Base-by-base conservation (phyloP, 345 rosid genomes). In the Citrus glauca region DNA sequence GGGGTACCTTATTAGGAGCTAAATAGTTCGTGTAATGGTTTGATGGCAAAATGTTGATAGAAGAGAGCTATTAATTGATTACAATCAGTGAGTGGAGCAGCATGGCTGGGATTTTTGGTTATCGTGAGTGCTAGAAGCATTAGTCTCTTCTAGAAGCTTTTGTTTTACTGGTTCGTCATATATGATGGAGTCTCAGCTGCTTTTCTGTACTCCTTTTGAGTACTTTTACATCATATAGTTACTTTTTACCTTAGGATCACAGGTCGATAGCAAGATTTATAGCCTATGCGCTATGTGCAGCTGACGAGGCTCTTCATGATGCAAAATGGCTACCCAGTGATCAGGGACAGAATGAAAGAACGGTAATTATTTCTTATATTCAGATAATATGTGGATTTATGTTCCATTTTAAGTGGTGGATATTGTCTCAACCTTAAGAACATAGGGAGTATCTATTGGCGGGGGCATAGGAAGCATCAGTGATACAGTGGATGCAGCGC, bases 401-500 rank as follows among this genome's bases (percentile, higher is more conserved):
- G 40, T 55, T 30, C 17, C 60, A 19, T 48, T 45, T 24, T 74
- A 63, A 40, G 33, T 64, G 22, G 24, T 48, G 30, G 25, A 50
- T 25, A 19, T 62, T 27, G 48, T 25, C 24, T 42, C 28, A 40
- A 63, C 32, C n/a, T 19, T 7, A 32, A 63, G 3, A 84, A 77
- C 60, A 66, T 87, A 95, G 98, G 99, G 99, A 75, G 97, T 95
- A 79, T 94, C 99, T 24, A 92, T 96, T 75, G 99, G 99, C 66
- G 97, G 94, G 60, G 98, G 97, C 68, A 96, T 87, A 33, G 99
- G 99, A 84, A 92, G 99, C 85, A 96, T 96, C 63, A 77, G 88
- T 75, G 99, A 96, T 73, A 84, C 89, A 75, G 76, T 96, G 53
- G 95, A 91, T 72, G 99, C 97, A 33, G 95, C 97, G 16, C 88